Evolutionary conservation across 2,329 filamentous ascomycete species (phyloP), one percentile per base, ranked within the genome.

Genomic region (Scedosporium boydii): DNA sequence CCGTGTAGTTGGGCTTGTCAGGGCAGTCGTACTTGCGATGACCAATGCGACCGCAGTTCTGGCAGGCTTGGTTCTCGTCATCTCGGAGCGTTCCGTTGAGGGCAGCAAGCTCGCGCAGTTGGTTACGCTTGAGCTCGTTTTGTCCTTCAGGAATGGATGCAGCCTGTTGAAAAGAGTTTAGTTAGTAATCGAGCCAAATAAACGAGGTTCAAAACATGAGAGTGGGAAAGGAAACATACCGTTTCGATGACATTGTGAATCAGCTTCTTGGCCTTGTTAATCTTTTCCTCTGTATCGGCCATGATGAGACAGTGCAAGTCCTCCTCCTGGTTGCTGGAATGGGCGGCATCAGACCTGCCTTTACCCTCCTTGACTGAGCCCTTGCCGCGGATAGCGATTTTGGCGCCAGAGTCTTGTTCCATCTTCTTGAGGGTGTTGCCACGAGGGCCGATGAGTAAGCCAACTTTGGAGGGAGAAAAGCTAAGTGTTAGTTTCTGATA

Each of bases 351-450:
- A 80, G 95, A 98, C 69, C 95, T 92, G 69, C 95, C 95, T 77
- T 99, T 99, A 81, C 95, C 95, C 85, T 99, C 95, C 79, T 99
- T 99, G 75, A 99, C 95, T 71, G 95, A 99, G 75, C 95, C 95
- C 80, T 99, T 99, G 81, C 95, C 95, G 78, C 95, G 93, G 74
- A 99, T 99, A 69, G 95, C 95, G 81, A 99, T 99, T 78, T 99
- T 99, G 75, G 95, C 95, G 67, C 88, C 88, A 63, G 95, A 99
- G 79, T 99, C 93, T 72, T 88, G 86, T 77, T 99, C 95, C 95
- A 99, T 99, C 78, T 97, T 99, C 82, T 99, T 99, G 74, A 99
- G 81, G 69, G 95, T 99, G 77, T 99, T 99, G 79, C 95, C 95
- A 93, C 95, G 95, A 79, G 95, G 95, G 79, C 95, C 95, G 87